Evolutionary conservation across 2,329 filamentous ascomycete species (phyloP), one percentile per base, ranked within the genome.

Genomic region (Fusarium solani-melongenae): DNA sequence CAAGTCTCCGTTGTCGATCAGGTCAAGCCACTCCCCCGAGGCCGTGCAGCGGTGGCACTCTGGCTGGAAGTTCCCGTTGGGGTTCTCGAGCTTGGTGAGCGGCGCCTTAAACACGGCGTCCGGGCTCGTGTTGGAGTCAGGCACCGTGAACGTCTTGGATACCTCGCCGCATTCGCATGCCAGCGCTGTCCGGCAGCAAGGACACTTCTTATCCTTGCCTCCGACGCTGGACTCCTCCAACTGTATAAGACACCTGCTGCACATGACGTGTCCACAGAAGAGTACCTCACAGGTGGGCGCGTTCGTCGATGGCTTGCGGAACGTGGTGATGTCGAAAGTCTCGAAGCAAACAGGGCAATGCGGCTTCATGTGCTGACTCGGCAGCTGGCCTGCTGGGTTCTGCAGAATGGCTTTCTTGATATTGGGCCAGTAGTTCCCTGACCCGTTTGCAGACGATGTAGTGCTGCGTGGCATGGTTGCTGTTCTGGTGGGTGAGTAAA

Each of bases 181-280:
- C 2, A 68, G 46, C 4, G 6, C 0, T 2, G 60, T 11, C 2
- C 74, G 73, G 22, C 76, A 78, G 11, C 58, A 20, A 24, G 76
- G 76, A n/a, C 76, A 77, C 10, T 0, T 11, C 10, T 11, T 11
- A 4, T 12, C 14, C 7, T 2, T 29, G 7, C 5, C 29, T 29
- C 15, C 22, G 7, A 1, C 5, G 22, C 22, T 3, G 9, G 14
- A 15, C 22, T 22, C 12, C 8, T 24, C 12, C 8, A 22, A 6
- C 41, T 17, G 20, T 46, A 1, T 5, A 27, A 51, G 49, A n/a
- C 74, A 79, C 4, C 15, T 1, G 2, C 36, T 14, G 31, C 78
- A 79, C 17, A 78, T 62, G 17, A 77, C 58, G 60, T 79, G 78
- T 0, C 78, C 78, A 58, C 78, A 79, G 17, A 66, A 31, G 5